Conservation (phyloP, 116 monocot species). For the Posidonia oceanica region DNA sequence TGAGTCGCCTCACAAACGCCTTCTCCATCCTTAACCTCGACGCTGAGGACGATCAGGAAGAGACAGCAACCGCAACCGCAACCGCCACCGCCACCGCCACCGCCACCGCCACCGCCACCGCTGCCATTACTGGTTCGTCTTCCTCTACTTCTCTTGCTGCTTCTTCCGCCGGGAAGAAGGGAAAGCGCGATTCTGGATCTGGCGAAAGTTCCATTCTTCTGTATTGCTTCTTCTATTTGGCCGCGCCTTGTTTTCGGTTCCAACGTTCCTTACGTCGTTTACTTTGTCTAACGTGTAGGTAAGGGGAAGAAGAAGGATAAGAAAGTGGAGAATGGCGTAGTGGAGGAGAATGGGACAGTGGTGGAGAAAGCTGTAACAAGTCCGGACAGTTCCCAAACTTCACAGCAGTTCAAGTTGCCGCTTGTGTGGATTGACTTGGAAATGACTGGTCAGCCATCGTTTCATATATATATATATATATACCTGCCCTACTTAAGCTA, state of each 20-base stretch:
- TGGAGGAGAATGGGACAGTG: not conserved
- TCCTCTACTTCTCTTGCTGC: not conserved
- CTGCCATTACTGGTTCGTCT: not conserved
- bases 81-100: not conserved
- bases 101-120: not conserved
- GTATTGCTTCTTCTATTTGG: not conserved
- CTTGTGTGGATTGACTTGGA: slow-evolving; percentile 99
- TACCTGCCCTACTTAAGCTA: no score
- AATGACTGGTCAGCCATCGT: slow-evolving; percentile 66
- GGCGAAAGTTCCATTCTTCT: not conserved
- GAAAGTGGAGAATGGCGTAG: not conserved
- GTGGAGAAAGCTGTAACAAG: not conserved
- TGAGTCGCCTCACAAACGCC: slow-evolving; percentile 11
- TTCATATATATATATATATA: no score
- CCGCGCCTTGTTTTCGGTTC: not conserved
- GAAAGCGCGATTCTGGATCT: not conserved
- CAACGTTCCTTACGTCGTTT: not conserved
- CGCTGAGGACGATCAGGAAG: slow-evolving; percentile 29
- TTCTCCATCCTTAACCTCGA: slow-evolving; percentile 26
- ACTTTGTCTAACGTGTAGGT: slow-evolving; percentile 8
- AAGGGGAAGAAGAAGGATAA: slow-evolving; percentile 13
- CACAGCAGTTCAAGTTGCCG: slow-evolving; percentile 41
- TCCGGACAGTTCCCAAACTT: not conserved
- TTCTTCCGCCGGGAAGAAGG: not conserved
- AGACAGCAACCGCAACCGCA: slow-evolving; percentile 1